A percentile compares a stretch with the other conserved stretches of the same genome.
These are phyloP conservation scores for Desmodesmus armatus DNA, from an alignment of 139 green algal genomes.

Conservation along the genomic window DNA sequence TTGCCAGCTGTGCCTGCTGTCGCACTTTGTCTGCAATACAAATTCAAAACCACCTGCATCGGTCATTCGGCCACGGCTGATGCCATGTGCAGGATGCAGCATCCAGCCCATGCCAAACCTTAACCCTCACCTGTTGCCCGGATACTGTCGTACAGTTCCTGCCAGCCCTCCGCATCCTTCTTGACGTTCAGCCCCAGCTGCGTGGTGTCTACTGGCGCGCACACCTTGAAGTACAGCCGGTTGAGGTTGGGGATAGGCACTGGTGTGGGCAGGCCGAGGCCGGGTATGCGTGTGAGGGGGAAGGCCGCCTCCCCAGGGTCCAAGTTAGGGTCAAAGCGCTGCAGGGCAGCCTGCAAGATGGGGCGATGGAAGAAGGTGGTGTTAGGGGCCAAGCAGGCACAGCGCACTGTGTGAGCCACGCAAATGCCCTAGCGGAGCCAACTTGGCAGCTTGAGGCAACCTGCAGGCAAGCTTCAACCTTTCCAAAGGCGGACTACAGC, in stretches of 20 bases:
- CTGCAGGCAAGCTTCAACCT: too few relatives aligned
- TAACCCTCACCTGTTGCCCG: constrained; percentile 22
- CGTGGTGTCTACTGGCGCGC: constrained; percentile 57
- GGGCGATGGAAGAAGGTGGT: background rate
- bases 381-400: background rate
- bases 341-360: background rate
- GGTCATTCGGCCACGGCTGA: background rate
- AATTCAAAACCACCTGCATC: background rate
- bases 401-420: too few relatives aligned
- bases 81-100: background rate
- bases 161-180: constrained; percentile 30
- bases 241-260: constrained; percentile 75
- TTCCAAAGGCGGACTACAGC: too few relatives aligned
- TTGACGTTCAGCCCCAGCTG: constrained; percentile 38
- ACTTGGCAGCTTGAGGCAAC: too few relatives aligned
- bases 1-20: too few relatives aligned
- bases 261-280: constrained; percentile 60
- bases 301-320: constrained; percentile 55
- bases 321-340: constrained; percentile 38
- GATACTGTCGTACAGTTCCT: constrained; percentile 53
- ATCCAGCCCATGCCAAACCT: background rate
- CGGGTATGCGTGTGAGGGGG: constrained; percentile 65
- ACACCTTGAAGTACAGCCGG: constrained; percentile 77
- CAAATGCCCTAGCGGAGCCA: too few relatives aligned
- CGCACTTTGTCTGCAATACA: background rate